These are phyloP conservation scores for Naematelia aurantialba DNA, from an alignment of 768 basidiomycete species.

Conservation along the genomic window DNA sequence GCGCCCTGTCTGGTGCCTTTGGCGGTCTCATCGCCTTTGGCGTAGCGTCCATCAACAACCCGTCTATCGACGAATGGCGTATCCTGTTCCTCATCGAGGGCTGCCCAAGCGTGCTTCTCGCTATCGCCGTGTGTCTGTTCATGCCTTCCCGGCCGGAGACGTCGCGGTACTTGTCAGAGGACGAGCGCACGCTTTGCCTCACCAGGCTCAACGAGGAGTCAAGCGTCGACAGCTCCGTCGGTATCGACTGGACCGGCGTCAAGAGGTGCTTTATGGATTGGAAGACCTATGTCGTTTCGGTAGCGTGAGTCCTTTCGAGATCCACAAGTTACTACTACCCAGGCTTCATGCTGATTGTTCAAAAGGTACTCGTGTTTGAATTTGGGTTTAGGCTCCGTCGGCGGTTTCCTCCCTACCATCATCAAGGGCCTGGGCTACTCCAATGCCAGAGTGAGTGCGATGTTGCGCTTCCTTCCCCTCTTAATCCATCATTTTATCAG, in stretches of 20 bases:
- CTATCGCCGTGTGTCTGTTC: slow-evolving; percentile 51
- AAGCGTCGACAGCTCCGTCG: slow-evolving; percentile 27
- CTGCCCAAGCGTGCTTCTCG: slow-evolving; percentile 49
- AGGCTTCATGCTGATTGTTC: slow-evolving; percentile 7
- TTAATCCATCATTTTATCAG: slow-evolving; percentile 14
- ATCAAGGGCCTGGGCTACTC: slow-evolving; percentile 50
- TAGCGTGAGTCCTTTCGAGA: slow-evolving; percentile 20
- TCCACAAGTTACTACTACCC: slow-evolving; percentile 1
- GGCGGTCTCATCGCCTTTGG: slow-evolving; percentile 47
- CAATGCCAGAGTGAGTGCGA: slow-evolving; percentile 20
- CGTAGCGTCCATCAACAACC: slow-evolving; percentile 32
- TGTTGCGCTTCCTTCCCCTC: background rate
- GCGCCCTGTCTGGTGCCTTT: slow-evolving; percentile 47
- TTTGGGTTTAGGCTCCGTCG: slow-evolving; percentile 30
- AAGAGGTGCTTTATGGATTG: slow-evolving; percentile 47
- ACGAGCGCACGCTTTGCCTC: slow-evolving; percentile 48
- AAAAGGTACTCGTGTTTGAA: slow-evolving; percentile 48
- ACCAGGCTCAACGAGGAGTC: slow-evolving; percentile 48
- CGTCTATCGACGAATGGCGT: slow-evolving; percentile 37
- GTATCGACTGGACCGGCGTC: slow-evolving; percentile 51
- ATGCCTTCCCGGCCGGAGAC: slow-evolving; percentile 51
- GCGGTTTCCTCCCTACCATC: slow-evolving; percentile 52
- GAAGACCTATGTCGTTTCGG: slow-evolving; percentile 48
- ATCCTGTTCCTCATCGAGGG: slow-evolving; percentile 54
- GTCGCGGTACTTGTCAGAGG: slow-evolving; percentile 48